These are phyloP conservation scores for Actinidia arguta DNA, from an alignment of 179 eudicot genomes.

Conservation along the genomic window DNA sequence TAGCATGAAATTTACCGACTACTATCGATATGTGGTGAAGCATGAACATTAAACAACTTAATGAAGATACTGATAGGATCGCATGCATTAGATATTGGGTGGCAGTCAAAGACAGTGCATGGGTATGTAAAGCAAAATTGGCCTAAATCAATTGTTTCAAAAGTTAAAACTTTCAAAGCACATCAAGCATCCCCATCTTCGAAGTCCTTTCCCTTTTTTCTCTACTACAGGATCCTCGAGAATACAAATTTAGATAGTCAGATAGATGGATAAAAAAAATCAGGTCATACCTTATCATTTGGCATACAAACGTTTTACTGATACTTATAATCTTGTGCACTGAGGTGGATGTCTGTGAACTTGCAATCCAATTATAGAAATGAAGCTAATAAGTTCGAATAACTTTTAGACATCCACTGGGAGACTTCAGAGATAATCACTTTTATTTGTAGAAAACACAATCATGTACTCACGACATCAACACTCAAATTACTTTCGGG, in stretches of 20 bases:
- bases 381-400: not conserved
- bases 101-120: not conserved
- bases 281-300: conserved; percentile 71
- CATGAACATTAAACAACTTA: not conserved
- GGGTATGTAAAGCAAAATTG: conserved; percentile 6
- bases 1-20: not conserved
- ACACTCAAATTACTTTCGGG: not conserved
- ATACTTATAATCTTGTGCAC: not conserved
- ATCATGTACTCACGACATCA: not conserved
- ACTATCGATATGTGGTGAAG: not conserved
- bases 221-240: not conserved
- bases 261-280: not conserved
- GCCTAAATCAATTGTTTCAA: not conserved
- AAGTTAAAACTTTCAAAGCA: not conserved
- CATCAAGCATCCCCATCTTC: not conserved
- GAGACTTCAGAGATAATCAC: not conserved
- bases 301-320: not conserved
- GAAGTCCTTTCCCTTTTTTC: not conserved
- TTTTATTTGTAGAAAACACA: not conserved
- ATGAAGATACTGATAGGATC: not conserved
- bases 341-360: not conserved
- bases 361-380: not conserved
- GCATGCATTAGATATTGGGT: not conserved
- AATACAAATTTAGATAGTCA: not conserved
- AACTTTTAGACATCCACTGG: not conserved